Evolutionary conservation across 352 stramenopile species (phyloP), one percentile per base, ranked within the genome.

Genomic region (Globisporangium emineosum): DNA sequence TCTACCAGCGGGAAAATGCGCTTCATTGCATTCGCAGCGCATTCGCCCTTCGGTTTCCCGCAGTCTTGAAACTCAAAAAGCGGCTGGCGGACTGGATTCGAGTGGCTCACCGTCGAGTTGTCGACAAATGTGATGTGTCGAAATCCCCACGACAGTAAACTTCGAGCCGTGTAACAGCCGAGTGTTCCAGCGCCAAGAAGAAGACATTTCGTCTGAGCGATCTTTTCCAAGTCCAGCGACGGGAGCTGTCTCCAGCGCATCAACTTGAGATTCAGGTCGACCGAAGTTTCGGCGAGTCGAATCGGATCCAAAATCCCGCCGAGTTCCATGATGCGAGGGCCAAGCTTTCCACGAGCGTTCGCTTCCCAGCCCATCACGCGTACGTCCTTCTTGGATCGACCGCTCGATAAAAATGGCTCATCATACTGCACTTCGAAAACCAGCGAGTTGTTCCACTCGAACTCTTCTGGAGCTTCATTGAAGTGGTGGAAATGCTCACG

Each of bases 181-280:
- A 99, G 81, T 2, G 97, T 99, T 0, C 90, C 90, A 8, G 93
- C 93, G 15, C 97, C 97, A 0, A 99, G 71, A 3, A 99, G 69
- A 10, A 99, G 76, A 23, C 97, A 99, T 67, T 97, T 98, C 7
- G 92, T 98, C 6, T 76, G 64, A 35, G 84, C 86, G 32, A 99
- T 78, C 37, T 78, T 64, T 7, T 98, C 89, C 13, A 99, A 77
- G 69, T 99, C 75, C 1, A 99, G 80, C 33, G 81, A 78, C 5
- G 98, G 98, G 23, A 99, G 77, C 58, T 98, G 93, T 5, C 97
- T 82, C 98, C 98, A 99, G 40, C 97, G 91, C 98, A 99, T 99
- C 19, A 99, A 80, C 72, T 98, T 97, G 9, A 99, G 71, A 73
- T 99, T 99, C 54, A 99, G 79, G 69, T 99, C 93, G n/a, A 98